Evolutionary conservation across 495 filamentous ascomycete genomes (phyloP), one percentile per base, ranked within the genome.

Genomic region (Neurospora sp.): DNA sequence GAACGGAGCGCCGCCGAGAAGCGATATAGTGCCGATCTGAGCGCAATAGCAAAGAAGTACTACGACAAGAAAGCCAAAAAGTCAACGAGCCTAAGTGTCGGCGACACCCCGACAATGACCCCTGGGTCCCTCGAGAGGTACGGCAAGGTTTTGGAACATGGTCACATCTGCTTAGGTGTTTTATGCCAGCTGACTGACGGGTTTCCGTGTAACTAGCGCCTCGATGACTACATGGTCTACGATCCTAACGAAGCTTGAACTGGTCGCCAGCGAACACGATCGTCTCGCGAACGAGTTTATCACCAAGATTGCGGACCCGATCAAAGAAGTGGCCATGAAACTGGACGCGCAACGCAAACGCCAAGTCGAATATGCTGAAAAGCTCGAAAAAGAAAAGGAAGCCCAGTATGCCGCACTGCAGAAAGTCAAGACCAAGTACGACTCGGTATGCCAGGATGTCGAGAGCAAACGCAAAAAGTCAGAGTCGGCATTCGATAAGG

Each of bases 171-270:
- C n/a, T 43, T 39, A 10, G 13, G 15, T 73, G 62, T 37, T 70
- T 11, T 9, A 62, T 36, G 24, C 40, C 39, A 39, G 39, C 70
- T 72, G 43, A 70, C 45, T 62, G 54, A 62, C 24, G 28, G 54
- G 6, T 62, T 62, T 62, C 54, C 7, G 54, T 62, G 54, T 9
- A 34, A 54, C 39, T 74, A 88, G 94, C 80, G 95, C 96, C 36
- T 97, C 94, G 39, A 87, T 99, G 77, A 98, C 95, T 9, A 98
- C 96, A 39, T 99, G 96, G 96, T 92, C 92, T 13, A 94, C 94
- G 10, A 96, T 98, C 82, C 88, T 99, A 66, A 92, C 88, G 9
- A 93, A 94, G 0, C 87, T 98, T 13, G 96, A 98, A 82, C 86
- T 89, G n/a, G 87, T 93, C 71, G 96, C 96, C 24, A 88, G 89